phyloP scores from a whole-genome alignment of 139 green algal genomes.

The Axilococcus clingmanii region DNA sequence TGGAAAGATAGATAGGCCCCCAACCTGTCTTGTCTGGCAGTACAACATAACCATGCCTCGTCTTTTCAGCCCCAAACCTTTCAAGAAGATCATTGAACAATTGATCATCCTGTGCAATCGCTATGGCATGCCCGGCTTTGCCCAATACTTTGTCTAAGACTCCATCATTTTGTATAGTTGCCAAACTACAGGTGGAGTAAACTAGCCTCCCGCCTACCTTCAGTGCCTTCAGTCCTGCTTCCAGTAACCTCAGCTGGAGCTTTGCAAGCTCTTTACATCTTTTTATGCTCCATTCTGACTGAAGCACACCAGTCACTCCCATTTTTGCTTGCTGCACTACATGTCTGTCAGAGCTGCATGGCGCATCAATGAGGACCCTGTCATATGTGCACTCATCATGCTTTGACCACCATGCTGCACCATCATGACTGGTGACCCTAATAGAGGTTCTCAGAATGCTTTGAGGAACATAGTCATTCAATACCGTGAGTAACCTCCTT shows the following conservation, averaged over 20 bases:
- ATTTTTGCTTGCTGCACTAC: constrained; percentile 31
- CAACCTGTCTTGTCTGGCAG: constrained; percentile 31
- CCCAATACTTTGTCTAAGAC: constrained; percentile 35
- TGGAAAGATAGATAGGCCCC: constrained; percentile 37
- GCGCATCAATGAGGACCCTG: constrained; percentile 53
- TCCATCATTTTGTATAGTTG: constrained; percentile 42
- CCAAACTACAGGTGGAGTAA: constrained; percentile 58
- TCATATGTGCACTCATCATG: no score
- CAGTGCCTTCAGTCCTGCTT: constrained; percentile 29
- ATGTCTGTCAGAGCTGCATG: constrained; percentile 51
- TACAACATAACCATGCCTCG: constrained; percentile 31
- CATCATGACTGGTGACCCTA: no score
- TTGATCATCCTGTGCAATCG: constrained; percentile 8
- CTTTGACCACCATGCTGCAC: no score
- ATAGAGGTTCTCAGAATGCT: no score
- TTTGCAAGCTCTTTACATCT: constrained; percentile 33
- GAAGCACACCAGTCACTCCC: not conserved
- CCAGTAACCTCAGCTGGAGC: constrained; percentile 38
- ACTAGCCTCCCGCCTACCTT: constrained; percentile 45
- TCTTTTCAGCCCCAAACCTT: constrained; percentile 17
- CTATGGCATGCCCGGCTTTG: not conserved
- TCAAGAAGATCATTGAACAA: not conserved
- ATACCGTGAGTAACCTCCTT: not conserved
- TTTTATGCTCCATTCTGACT: constrained; percentile 31
- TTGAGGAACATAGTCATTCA: no score